Base-by-base conservation (phyloP, 2,329 filamentous ascomycete species). In the Cladosporium sp. region DNA sequence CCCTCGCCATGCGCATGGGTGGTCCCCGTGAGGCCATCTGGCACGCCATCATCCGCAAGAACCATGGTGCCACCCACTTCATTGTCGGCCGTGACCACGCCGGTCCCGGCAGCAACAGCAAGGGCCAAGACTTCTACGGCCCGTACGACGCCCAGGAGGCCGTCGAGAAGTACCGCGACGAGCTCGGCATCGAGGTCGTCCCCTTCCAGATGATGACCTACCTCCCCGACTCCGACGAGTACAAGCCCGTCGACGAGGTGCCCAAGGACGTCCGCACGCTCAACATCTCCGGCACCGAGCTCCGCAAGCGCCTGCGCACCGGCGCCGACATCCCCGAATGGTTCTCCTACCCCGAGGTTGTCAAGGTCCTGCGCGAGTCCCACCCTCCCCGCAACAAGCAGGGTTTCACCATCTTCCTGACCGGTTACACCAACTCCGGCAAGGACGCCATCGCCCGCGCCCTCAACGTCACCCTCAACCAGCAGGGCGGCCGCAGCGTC, bases 161-260 rank as follows among this genome's bases (percentile, higher is more conserved):
- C 20, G 91, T 98, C 53, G 90, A 96, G 79, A 89, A 95, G 78
- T 95, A 96, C 82, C 85, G 84, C 67, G 83, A 89, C 59, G 93
- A 98, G 80, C 87, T 98, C 55, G 93, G 92, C 64, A 98, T 98
- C 67, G 89, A 96, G 77, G 93, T 98, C 66, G 93, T 98, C 58
- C 90, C 93, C 60, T 98, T 98, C 85, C 92, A 97, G 78, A 90
- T 94, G 83, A 95, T 98, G 85, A 97, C 94, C 57, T 98, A 97
- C 76, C 85, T 97, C 53, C 93, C 93, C 60, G 93, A 97, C 74
- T 85, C 83, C 67, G 93, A 98, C 71, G 93, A 97, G 79, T 98
- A 98, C 79, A 83, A 82, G 63, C 93, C 93, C 51, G 83, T 90
- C 71, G 88, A 98, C 73, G 82, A 96, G 76, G 92, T 98, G 55